Evolutionary conservation across 768 basidiomycete species (phyloP).

Genomic region (Tubosaeta brunneosetosa): DNA sequence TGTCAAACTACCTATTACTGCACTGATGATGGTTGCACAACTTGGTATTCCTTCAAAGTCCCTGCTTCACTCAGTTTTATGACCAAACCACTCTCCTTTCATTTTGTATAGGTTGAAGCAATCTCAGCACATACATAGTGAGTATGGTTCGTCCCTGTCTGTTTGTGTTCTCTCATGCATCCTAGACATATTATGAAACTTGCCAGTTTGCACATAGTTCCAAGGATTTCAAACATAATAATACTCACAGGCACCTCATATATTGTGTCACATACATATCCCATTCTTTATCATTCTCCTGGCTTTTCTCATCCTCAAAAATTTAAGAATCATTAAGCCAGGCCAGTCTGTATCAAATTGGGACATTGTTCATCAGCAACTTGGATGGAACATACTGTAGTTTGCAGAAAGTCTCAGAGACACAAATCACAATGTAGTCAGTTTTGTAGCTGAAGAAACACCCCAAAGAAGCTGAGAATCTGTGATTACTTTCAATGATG

Average conservation of each 20-base stretch:
- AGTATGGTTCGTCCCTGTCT: neutral
- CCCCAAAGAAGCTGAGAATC: slow-evolving; percentile 71
- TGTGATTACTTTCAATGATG: slow-evolving; percentile 87
- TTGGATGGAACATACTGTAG: slow-evolving; percentile 93
- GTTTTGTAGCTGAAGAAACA: slow-evolving; percentile 74
- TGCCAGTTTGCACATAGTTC: slow-evolving; percentile 92
- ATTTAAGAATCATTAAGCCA: slow-evolving; percentile 78
- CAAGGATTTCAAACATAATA: slow-evolving; percentile 74
- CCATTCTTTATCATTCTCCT: slow-evolving; percentile 51
- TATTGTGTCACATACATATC: slow-evolving; percentile 87
- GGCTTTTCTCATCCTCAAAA: slow-evolving; percentile 82
- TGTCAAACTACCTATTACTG: slow-evolving; percentile 78
- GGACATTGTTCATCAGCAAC: slow-evolving; percentile 93
- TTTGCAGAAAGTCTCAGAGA: slow-evolving; percentile 89
- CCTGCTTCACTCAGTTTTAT: slow-evolving; percentile 48
- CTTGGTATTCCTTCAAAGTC: slow-evolving; percentile 80
- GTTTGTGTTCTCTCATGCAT: slow-evolving; percentile 6
- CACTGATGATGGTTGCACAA: slow-evolving; percentile 80
- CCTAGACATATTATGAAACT: slow-evolving; percentile 75
- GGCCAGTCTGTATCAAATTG: slow-evolving; percentile 79
- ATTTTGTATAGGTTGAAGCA: slow-evolving; percentile 60
- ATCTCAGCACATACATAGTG: slow-evolving; percentile 71
- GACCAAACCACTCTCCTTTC: slow-evolving; percentile 74
- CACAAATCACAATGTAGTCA: slow-evolving; percentile 84
- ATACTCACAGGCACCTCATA: slow-evolving; percentile 68